Evolutionary conservation across 1,284 basidiomycete species (phyloP).

Genomic region (Caloboletus firmus): DNA sequence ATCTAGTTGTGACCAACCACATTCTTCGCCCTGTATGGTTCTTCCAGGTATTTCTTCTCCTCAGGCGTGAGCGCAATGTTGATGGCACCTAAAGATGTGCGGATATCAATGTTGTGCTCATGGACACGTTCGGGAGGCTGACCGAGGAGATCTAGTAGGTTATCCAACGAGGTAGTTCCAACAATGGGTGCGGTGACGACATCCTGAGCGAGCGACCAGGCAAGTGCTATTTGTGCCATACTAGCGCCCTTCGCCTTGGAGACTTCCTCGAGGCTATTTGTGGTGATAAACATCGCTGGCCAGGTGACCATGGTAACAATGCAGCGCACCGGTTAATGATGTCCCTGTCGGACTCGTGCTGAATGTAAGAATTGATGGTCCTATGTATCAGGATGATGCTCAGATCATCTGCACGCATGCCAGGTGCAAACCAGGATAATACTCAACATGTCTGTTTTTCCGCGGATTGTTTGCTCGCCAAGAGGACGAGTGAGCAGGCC

Average conservation of each 20-base stretch:
- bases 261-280: constrained; percentile 40
- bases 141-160: constrained; percentile 43
- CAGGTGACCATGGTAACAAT: neutral
- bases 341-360: constrained; percentile 22
- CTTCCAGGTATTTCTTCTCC: constrained; percentile 44
- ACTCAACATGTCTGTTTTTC: constrained; percentile 30
- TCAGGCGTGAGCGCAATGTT: constrained; percentile 43
- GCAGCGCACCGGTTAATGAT: constrained; percentile 27
- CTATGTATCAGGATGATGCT: constrained; percentile 4
- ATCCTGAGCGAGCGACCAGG: constrained; percentile 42
- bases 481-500: constrained; percentile 40
- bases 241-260: constrained; percentile 41
- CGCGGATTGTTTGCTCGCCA: constrained; percentile 24
- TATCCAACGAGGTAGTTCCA: constrained; percentile 43
- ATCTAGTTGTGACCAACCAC: constrained; percentile 30
- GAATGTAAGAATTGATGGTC: constrained; percentile 22
- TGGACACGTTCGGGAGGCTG: constrained; percentile 15
- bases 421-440: too few species aligned
- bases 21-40: constrained; percentile 39
- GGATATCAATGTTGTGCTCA: constrained; percentile 5
- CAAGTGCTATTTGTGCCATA: constrained; percentile 50
- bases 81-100: constrained; percentile 25
- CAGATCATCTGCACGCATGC: neutral
- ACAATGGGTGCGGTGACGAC: constrained; percentile 44
- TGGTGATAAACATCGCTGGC: neutral